Conservation (phyloP, 352 stramenopile species). For the Phytophthora cajani region DNA sequence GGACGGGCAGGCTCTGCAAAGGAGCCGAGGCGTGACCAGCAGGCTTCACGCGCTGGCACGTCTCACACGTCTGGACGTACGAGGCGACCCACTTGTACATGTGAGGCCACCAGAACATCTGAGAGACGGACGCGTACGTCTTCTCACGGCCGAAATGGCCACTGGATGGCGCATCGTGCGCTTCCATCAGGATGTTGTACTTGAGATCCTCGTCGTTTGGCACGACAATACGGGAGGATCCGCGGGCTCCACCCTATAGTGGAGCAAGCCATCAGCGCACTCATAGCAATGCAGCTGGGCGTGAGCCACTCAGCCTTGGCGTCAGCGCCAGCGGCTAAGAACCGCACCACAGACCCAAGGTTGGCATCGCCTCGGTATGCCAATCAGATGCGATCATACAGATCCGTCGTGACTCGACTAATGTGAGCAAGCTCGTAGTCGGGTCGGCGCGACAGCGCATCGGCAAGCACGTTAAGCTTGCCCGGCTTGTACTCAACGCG, state of each 20-base stretch:
- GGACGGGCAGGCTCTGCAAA: too few species aligned
- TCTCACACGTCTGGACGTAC: too few species aligned
- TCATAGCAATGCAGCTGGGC: neutral
- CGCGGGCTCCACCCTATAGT: neutral
- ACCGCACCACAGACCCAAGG: neutral
- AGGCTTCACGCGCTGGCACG: too few species aligned
- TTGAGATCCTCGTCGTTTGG: too few species aligned
- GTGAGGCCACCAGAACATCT: too few species aligned
- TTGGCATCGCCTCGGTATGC: slow-evolving; percentile 1
- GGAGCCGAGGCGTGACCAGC: too few species aligned
- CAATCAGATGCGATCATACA: slow-evolving; percentile 3
- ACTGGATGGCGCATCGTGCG: too few species aligned
- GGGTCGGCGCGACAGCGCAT: neutral
- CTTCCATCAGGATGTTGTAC: too few species aligned
- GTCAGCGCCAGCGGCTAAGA: neutral
- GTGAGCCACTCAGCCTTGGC: neutral
- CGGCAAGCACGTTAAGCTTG: neutral
- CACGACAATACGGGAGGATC: neutral
- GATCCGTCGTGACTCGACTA: slow-evolving; percentile 7
- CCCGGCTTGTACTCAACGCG: slow-evolving; percentile 24
- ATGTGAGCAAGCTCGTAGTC: neutral
- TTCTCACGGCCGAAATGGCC: too few species aligned
- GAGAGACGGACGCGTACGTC: too few species aligned
- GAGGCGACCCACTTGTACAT: too few species aligned
- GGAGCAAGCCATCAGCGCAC: neutral